phyloP scores from a whole-genome alignment of 306 rosid genomes.

The Psophocarpus tetragonolobus region DNA sequence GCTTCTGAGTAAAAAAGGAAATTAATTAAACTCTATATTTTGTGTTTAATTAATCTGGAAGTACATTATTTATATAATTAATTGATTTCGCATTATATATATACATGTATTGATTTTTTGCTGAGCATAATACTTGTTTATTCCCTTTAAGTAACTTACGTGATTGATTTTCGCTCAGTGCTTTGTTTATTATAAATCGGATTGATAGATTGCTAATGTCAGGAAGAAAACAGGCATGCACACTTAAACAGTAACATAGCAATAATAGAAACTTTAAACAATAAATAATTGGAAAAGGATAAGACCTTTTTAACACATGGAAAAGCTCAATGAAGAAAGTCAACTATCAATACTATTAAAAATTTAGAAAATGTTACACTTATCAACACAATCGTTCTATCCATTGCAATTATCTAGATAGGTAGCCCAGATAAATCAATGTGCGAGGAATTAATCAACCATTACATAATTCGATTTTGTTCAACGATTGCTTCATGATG shows the following conservation, averaged over 20 bases:
- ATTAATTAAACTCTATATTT: background rate
- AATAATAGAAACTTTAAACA: slow-evolving; percentile 40
- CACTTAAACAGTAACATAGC: slow-evolving; percentile 27
- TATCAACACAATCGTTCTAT: slow-evolving; percentile 34
- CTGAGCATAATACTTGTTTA: background rate
- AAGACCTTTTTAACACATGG: slow-evolving; percentile 29
- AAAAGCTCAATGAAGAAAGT: slow-evolving; percentile 23
- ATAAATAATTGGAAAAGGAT: slow-evolving; percentile 21
- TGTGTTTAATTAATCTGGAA: background rate
- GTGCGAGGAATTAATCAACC: background rate
- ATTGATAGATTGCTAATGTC: background rate
- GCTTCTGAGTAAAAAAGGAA: too few species aligned
- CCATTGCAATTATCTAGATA: slow-evolving; percentile 14
- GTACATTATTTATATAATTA: background rate
- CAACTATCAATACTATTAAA: slow-evolving; percentile 30
- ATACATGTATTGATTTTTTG: background rate
- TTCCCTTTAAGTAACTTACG: background rate
- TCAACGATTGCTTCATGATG: background rate
- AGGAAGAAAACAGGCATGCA: background rate
- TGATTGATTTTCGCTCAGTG: background rate
- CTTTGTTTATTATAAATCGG: background rate
- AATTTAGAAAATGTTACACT: slow-evolving; percentile 41
- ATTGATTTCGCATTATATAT: background rate
- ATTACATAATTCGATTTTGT: slow-evolving; percentile 2
- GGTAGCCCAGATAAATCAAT: slow-evolving; percentile 23